Conservation (phyloP, 2,329 filamentous ascomycete genomes). For the Botrytis pseudocinerea region DNA sequence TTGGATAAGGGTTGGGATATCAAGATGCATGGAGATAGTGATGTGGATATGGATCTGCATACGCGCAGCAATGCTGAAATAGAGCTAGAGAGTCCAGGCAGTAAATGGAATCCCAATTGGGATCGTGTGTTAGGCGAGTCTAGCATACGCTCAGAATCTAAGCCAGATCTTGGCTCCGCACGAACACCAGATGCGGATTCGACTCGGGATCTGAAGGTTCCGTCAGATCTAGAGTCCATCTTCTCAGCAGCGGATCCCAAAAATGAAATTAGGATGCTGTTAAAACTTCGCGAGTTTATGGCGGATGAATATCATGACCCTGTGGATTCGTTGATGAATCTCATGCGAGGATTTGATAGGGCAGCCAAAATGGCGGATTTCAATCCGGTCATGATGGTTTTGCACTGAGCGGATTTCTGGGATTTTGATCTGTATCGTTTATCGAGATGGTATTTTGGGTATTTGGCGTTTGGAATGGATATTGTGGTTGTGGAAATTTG, state of each 20-base stretch:
- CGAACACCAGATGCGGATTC: neutral
- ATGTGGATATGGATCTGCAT: neutral
- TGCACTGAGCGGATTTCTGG: neutral
- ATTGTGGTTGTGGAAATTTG: neutral
- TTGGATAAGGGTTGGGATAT: neutral
- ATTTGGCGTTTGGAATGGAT: neutral
- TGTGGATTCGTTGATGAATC: neutral
- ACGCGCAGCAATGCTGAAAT: neutral
- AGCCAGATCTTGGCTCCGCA: neutral
- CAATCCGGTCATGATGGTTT: neutral
- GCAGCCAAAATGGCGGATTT: neutral
- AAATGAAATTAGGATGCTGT: neutral
- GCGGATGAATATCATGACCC: neutral
- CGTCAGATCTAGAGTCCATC: neutral
- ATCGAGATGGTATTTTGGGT: neutral
- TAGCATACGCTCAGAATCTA: neutral
- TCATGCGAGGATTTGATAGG: neutral
- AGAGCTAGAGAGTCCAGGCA: neutral
- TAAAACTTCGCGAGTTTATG: neutral
- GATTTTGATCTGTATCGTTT: neutral
- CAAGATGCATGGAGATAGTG: neutral
- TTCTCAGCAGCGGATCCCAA: neutral
- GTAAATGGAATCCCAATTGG: neutral
- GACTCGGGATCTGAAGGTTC: neutral
- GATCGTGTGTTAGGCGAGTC: neutral